phyloP scores from a whole-genome alignment of 78 protist genomes.

The Planoprotostelium fungivorum region DNA sequence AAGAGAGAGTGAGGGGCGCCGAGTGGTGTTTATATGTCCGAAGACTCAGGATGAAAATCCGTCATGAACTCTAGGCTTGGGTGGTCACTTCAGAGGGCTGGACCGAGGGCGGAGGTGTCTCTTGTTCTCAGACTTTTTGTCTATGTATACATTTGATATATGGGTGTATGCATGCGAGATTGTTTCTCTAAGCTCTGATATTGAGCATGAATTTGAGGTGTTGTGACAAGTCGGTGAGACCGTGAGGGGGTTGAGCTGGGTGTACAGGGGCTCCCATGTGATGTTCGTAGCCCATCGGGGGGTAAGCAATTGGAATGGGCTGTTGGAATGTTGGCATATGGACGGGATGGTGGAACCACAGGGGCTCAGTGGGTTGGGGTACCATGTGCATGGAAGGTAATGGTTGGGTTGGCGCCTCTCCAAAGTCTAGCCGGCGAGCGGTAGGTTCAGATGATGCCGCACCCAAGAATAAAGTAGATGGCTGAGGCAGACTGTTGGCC shows the following conservation, averaged over 20 bases:
- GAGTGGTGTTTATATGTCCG: too few relatives aligned
- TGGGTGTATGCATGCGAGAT: too few relatives aligned
- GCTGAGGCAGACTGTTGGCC: background rate
- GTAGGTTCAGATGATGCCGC: background rate
- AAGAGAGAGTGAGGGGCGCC: too few relatives aligned
- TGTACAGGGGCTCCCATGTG: too few relatives aligned
- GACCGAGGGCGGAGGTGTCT: background rate
- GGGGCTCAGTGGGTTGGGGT: background rate
- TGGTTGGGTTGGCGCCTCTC: background rate
- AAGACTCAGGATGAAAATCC: background rate
- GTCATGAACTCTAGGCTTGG: background rate
- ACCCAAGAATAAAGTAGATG: background rate
- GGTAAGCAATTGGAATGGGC: too few relatives aligned
- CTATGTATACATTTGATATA: too few relatives aligned
- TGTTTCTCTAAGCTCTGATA: background rate
- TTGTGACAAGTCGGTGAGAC: background rate
- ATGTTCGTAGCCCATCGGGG: too few relatives aligned
- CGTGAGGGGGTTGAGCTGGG: background rate
- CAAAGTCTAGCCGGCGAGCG: background rate
- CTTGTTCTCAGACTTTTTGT: too few relatives aligned
- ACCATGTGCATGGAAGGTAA: background rate
- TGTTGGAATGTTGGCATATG: background rate
- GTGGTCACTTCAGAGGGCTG: constrained; percentile 1
- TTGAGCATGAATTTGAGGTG: background rate
- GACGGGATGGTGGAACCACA: background rate